phyloP scores from a whole-genome alignment of 768 basidiomycete species.

The Calvatia gigantea region DNA sequence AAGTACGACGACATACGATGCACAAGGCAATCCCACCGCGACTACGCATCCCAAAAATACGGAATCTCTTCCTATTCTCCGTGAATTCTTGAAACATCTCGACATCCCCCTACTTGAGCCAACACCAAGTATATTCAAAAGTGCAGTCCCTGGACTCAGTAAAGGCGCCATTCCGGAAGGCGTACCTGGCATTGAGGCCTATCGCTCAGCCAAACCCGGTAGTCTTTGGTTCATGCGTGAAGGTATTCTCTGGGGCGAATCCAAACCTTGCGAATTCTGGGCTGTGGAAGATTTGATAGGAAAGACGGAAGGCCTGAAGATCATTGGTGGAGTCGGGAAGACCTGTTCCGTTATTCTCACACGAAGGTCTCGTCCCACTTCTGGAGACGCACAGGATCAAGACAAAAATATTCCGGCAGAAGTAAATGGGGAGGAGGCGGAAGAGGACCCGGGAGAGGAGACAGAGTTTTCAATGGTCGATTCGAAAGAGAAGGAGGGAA shows the following conservation, averaged over 20 bases:
- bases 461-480: slow-evolving; percentile 74
- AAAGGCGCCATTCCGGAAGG: slow-evolving; percentile 36
- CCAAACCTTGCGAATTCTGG: slow-evolving; percentile 79
- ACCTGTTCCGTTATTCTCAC: slow-evolving; percentile 62
- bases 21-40: slow-evolving; percentile 22
- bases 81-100: slow-evolving; percentile 49
- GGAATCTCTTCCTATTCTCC: slow-evolving; percentile 46
- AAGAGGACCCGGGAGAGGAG: slow-evolving; percentile 48
- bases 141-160: slow-evolving; percentile 37
- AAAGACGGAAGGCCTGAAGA: slow-evolving; percentile 44
- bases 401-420: slow-evolving; percentile 21
- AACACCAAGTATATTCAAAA: slow-evolving; percentile 49
- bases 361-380: slow-evolving; percentile 23
- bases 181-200: slow-evolving; percentile 64
- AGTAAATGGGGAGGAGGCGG: slow-evolving; percentile 27
- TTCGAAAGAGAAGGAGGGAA: slow-evolving; percentile 60
- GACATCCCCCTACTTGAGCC: slow-evolving; percentile 37
- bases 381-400: slow-evolving; percentile 18
- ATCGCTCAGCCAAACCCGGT: slow-evolving; percentile 68
- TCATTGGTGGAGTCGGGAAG: slow-evolving; percentile 62
- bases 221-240: slow-evolving; percentile 67
- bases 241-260: slow-evolving; percentile 73
- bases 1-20: slow-evolving; percentile 38
- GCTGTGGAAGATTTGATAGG: slow-evolving; percentile 52
- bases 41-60: slow-evolving; percentile 45